Evolutionary conservation across 768 basidiomycete species (phyloP).

Genomic region (Mycena sanguinolenta): DNA sequence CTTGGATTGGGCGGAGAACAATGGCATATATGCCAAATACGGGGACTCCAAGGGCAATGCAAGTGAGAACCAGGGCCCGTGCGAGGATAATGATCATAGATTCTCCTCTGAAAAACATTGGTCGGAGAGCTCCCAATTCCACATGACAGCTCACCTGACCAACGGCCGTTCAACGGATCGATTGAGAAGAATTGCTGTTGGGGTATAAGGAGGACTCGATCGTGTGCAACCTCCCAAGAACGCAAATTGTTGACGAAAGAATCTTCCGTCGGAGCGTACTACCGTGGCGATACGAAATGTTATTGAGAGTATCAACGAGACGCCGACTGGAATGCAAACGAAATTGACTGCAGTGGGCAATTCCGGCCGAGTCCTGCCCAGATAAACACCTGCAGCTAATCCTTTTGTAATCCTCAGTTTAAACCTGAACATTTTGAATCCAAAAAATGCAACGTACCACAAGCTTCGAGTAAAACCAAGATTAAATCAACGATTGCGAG

Average conservation of each 20-base stretch:
- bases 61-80: not conserved
- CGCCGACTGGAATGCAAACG: not conserved
- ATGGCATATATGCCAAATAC: constrained; percentile 6
- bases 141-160: not conserved
- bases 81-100: not conserved
- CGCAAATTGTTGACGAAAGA: not conserved
- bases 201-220: not conserved
- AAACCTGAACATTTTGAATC: not conserved
- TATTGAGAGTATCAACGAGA: not conserved
- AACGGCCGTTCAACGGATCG: not conserved
- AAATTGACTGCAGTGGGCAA: not conserved
- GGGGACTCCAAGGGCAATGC: not conserved
- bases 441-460: not conserved
- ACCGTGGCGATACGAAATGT: not conserved
- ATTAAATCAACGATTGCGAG: not conserved
- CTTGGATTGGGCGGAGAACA: not conserved
- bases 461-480: not conserved
- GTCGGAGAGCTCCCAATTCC: not conserved
- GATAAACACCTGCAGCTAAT: not conserved
- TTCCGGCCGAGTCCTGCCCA: no score
- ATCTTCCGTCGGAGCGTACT: not conserved
- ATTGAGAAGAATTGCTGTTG: no score
- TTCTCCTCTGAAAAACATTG: not conserved
- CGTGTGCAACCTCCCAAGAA: not conserved
- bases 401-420: not conserved